phyloP scores from a whole-genome alignment of 352 stramenopile species.

The Phytophthora brassicae region DNA sequence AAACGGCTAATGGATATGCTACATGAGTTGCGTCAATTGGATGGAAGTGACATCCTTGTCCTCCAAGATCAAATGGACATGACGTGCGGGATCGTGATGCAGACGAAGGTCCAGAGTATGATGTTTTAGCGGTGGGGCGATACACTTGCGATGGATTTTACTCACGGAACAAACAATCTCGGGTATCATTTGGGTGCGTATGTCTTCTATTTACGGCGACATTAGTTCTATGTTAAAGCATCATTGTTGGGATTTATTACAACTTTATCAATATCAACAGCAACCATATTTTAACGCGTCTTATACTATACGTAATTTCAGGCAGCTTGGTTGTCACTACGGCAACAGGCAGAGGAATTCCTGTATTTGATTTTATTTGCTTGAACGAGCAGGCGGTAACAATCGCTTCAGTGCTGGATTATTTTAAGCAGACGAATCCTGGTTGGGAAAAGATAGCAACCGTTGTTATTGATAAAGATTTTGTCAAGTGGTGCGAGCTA shows the following conservation, averaged over 20 bases:
- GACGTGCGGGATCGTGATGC: not conserved
- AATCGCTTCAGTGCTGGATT: not conserved
- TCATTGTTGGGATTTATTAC: not conserved
- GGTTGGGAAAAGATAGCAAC: not conserved
- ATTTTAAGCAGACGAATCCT: not conserved
- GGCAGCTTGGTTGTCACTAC: not conserved
- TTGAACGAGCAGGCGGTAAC: not conserved
- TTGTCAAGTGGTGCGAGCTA: slow-evolving; percentile 20
- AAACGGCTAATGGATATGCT: not conserved
- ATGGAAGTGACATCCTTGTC: not conserved
- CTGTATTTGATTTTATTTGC: not conserved
- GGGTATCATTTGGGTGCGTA: not conserved
- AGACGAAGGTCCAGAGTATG: not conserved
- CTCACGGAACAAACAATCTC: not conserved
- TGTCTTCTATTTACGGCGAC: not conserved
- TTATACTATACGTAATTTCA: not conserved
- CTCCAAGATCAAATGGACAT: not conserved
- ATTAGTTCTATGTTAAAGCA: not conserved
- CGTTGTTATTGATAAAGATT: slow-evolving; percentile 24
- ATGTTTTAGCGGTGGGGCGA: not conserved
- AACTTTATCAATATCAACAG: no score
- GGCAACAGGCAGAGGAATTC: not conserved
- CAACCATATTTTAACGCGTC: not conserved
- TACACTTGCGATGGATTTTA: not conserved
- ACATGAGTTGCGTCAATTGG: not conserved